These are phyloP conservation scores for Elsinoe batatas DNA, from an alignment of 2,329 filamentous ascomycete genomes.

Conservation along the genomic window DNA sequence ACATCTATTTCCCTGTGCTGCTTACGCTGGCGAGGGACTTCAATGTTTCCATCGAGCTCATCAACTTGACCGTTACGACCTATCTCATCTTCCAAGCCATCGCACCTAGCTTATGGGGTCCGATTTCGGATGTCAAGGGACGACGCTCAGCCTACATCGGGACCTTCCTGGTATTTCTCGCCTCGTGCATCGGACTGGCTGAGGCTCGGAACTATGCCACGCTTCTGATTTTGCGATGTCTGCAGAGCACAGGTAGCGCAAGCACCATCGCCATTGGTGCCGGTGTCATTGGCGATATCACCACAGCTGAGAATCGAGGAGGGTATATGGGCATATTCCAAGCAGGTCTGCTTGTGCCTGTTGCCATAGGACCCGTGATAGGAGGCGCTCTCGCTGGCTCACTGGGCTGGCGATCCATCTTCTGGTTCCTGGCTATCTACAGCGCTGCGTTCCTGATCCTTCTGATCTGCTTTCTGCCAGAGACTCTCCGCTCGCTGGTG, in stretches of 20 bases:
- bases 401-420: conserved; percentile 43
- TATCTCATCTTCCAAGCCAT: conserved; percentile 39
- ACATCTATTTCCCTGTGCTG: conserved; percentile 40
- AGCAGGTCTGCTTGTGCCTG: conserved; percentile 28
- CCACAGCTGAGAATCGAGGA: conserved; percentile 32
- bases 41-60: conserved; percentile 25
- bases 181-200: conserved; percentile 34
- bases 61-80: conserved; percentile 38
- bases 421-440: conserved; percentile 45
- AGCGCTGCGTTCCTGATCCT: conserved; percentile 28
- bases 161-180: conserved; percentile 33
- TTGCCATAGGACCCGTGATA: conserved; percentile 41
- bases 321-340: conserved; percentile 34
- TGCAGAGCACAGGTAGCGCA: conserved; percentile 36
- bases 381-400: conserved; percentile 40
- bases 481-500: conserved; percentile 31
- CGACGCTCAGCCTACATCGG: conserved; percentile 32
- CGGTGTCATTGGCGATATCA: conserved; percentile 36
- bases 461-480: conserved; percentile 29
- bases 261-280: conserved; percentile 36
- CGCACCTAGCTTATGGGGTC: conserved; percentile 34
- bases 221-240: conserved; percentile 32
- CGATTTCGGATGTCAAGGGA: conserved; percentile 33
- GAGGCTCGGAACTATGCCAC: conserved; percentile 29
- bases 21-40: conserved; percentile 33